Percentiles rank a stretch among this genome's conserved stretches.
Conservation (phyloP, 2,329 filamentous ascomycete genomes). For the Coniochaeta sp. region DNA sequence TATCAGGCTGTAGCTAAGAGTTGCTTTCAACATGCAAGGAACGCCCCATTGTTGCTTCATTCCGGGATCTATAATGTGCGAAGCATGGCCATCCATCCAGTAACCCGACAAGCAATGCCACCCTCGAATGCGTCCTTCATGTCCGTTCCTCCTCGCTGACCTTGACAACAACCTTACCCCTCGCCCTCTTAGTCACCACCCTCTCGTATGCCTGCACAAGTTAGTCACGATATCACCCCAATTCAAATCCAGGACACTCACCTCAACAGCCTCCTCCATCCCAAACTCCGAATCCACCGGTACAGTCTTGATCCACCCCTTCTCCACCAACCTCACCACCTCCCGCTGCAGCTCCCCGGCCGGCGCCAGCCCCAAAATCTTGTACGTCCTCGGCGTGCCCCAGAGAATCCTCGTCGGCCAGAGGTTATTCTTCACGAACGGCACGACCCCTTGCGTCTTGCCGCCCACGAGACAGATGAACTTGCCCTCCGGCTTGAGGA, state of each 20-base stretch:
- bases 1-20: too few species aligned
- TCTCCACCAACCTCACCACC: conserved; percentile 17
- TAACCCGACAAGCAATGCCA: too few species aligned
- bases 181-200: background rate
- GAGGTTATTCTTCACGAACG: conserved; percentile 16
- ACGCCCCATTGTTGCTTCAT: too few species aligned
- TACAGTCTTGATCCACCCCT: conserved; percentile 11
- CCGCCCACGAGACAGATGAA: conserved; percentile 24
- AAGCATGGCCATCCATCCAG: background rate
- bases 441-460: conserved; percentile 14
- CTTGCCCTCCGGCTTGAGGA: conserved; percentile 26
- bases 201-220: conserved; percentile 1
- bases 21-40: too few species aligned
- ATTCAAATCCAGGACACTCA: background rate
- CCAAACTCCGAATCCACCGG: conserved; percentile 2
- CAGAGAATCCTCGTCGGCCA: conserved; percentile 18
- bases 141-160: too few species aligned
- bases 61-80: too few species aligned
- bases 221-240: background rate
- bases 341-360: conserved; percentile 18
- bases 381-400: conserved; percentile 22
- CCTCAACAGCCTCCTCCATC: background rate
- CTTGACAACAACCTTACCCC: background rate
- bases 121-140: too few species aligned
- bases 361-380: conserved; percentile 20